Base-by-base conservation (phyloP, 1,284 basidiomycete species). In the Inonotus hispidus region DNA sequence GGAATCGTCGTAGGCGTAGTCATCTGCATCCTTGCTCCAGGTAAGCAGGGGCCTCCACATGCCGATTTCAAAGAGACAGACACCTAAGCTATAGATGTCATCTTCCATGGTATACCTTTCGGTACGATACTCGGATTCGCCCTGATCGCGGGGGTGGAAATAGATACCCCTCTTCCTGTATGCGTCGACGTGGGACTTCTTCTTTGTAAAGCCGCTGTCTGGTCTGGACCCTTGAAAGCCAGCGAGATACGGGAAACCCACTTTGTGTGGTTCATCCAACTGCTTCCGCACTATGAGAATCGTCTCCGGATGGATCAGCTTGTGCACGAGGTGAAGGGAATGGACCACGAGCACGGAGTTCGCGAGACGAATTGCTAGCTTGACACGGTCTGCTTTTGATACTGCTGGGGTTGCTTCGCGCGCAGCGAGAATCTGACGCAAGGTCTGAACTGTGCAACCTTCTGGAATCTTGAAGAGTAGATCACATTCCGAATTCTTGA, bases 1-100 rank as follows among this genome's bases (percentile, higher is more conserved):
- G 11, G 39, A 27, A 8, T 57, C 39, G n/a, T 57, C 43, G 16
- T 43, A 39, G 13, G 39, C 41, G 56, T 57, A 47, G 6, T 46
- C 11, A 5, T 27, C 1, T 2, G 32, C 14, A 38, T 52, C 47
- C 27, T 37, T 29, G 3, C 38, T 23, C 53, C 53, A 49, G 2
- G 7, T 16, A 2, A 63, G 21, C 35, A 63, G 19, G 10, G 61
- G 60, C 7, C 61, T 46, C 61, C 61, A 63, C 25, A 63, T 32
- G 8, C 37, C 61, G 19, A 63, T 53, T 39, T 63, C 62, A 21
- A 63, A 50, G 1, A 63, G 59, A 29, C 56, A 50, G 16, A 63
- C 41, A n/a, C 62, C 62, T 13, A 63, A 52, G 21, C 58, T 56
- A 32, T 63, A 63, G 23, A 63, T 45, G 23, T 63, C 62, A 29